Percentiles rank a stretch among this genome's conserved stretches.
Conservation (phyloP, 345 rosid genomes). For the Brassica carinata region DNA sequence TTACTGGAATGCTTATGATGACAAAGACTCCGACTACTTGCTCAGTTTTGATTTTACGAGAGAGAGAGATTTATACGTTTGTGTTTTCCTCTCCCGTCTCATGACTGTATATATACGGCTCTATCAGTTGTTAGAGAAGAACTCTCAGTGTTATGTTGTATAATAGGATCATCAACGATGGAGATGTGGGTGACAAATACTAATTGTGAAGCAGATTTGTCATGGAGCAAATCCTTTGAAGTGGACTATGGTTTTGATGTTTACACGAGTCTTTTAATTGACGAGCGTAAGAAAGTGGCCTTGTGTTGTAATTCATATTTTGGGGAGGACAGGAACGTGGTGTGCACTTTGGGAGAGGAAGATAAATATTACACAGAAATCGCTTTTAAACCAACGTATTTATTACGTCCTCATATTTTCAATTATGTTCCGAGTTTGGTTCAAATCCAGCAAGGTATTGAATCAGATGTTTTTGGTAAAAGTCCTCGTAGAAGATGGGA, state of each 20-base stretch:
- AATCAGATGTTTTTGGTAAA: neutral
- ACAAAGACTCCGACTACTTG: neutral
- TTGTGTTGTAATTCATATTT: neutral
- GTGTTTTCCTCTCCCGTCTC: neutral
- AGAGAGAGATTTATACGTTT: neutral
- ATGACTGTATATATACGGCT: neutral
- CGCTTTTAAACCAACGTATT: neutral
- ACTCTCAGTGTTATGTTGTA: neutral
- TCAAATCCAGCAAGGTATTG: neutral
- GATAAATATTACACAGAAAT: neutral
- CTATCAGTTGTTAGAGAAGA: conserved; percentile 2
- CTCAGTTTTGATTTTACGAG: neutral
- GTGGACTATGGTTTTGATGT: neutral
- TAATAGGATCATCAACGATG: neutral
- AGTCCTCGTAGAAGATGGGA: neutral
- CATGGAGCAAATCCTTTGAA: neutral
- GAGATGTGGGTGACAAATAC: neutral
- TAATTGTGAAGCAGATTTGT: neutral
- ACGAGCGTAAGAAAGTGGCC: neutral
- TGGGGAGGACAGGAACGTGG: neutral
- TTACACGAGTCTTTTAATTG: neutral
- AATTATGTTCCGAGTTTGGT: conserved; percentile 12
- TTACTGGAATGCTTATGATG: neutral
- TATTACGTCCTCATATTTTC: neutral
- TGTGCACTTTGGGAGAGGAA: neutral